Evolutionary conservation across 2,329 filamentous ascomycete species (phyloP), one percentile per base, ranked within the genome.

Genomic region (Cladophialophora carrionii): DNA sequence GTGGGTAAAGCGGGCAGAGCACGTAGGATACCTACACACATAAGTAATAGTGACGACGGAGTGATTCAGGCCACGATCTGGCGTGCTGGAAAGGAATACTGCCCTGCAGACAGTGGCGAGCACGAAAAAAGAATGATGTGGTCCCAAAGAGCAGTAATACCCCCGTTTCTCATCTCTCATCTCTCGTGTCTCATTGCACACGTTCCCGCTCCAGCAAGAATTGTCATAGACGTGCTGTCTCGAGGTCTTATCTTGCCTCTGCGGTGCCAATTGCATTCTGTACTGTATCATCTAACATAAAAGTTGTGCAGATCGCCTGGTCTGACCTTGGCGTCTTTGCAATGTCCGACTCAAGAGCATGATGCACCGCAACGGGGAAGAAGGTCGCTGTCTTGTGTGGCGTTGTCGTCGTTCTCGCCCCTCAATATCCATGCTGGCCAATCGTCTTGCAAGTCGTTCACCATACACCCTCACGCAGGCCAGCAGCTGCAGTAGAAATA

Each of bases 401-500:
- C n/a, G 37, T 20, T n/a, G 37, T 43, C n/a, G 37, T n/a, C 17
- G 3, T 2, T 43, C 37, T 43, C 37, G 17, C n/a, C 37, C 17
- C 6, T n/a, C 17, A n/a, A 7, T n/a, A 8, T 20, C 17, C 6
- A n/a, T 2, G 17, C n/a, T 17, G 17, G 37, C n/a, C 37, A 43
- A n/a, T 7, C 3, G 37, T n/a, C 37, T 41, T 41, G 37, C 4
- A 7, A 43, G 17, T n/a, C 37, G 6, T 7, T 43, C 37, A 8
- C 37, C 8, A 17, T 17, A 8, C 17, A 43, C 37, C 7, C 37
- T 43, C 37, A 43, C 37, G 55, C 55, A 31, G 55, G 55, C 55
- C 55, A 57, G 55, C 55, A 57, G 55, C 55, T 57, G 55, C 55
- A 57, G 24, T 57, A 57, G 32, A 34, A 57, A 17, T 48, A 41